Evolutionary conservation across 225 moss, liverwort and hornwort species (phyloP).

Genomic region (Sphagnum contortum): DNA sequence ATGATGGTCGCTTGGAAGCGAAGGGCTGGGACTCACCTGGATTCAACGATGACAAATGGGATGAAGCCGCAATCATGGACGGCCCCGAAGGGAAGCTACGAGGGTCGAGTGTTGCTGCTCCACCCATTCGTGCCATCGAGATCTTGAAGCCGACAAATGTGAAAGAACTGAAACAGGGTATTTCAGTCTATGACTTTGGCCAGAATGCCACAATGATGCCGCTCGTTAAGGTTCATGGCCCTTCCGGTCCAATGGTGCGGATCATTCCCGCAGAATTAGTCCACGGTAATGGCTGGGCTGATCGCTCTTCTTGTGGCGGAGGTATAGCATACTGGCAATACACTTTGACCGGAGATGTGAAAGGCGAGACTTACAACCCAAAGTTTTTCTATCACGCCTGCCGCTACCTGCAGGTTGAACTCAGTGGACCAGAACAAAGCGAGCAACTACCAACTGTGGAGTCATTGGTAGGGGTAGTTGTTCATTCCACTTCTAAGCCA

Average conservation of each 20-base stretch:
- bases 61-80: conserved; percentile 10
- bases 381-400: conserved; percentile 45
- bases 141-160: conserved; percentile 11
- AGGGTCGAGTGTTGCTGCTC: conserved; percentile 26
- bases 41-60: conserved; percentile 18
- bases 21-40: conserved; percentile 39
- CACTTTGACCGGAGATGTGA: conserved; percentile 20
- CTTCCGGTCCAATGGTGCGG: conserved; percentile 24
- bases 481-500: conserved; percentile 27
- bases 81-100: conserved; percentile 39
- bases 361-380: conserved; percentile 31
- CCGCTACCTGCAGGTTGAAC: conserved; percentile 40
- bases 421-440: conserved; percentile 12
- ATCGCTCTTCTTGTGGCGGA: conserved; percentile 37
- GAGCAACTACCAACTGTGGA: conserved; percentile 21
- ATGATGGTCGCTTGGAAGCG: conserved; percentile 36
- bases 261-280: conserved; percentile 38
- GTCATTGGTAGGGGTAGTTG: conserved; percentile 26
- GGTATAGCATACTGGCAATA: conserved; percentile 11
- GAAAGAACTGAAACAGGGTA: conserved; percentile 14
- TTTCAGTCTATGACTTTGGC: conserved; percentile 31
- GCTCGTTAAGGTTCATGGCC: conserved; percentile 24
- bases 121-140: conserved; percentile 42
- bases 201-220: conserved; percentile 53
- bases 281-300: conserved; percentile 19